Evolutionary conservation across 192 early-diverging fungal genomes (phyloP).

Genomic region (Pilobolus umbonatus): DNA sequence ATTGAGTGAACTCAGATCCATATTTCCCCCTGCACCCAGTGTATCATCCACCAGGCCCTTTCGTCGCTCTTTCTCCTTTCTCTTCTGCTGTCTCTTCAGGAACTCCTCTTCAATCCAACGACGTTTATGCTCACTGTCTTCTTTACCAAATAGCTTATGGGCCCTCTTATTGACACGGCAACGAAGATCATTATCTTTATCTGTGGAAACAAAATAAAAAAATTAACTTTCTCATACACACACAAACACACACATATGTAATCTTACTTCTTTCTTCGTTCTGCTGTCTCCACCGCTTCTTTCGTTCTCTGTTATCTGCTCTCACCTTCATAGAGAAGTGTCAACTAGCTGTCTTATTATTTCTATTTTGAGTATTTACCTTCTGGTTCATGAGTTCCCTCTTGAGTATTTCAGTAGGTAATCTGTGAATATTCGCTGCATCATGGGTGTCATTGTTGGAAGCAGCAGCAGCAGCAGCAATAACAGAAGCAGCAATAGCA

Average conservation of each 20-base stretch:
- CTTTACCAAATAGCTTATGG: constrained; percentile 53
- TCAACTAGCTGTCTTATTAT: background rate
- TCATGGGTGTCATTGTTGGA: background rate
- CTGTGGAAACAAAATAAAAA: constrained; percentile 10
- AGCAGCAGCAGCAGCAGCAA: background rate
- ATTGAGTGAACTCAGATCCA: background rate
- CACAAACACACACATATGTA: background rate
- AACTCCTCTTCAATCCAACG: constrained; percentile 66
- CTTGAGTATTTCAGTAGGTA: constrained; percentile 30
- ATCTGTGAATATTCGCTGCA: background rate
- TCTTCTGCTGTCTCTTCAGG: constrained; percentile 53
- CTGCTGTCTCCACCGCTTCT: constrained; percentile 47
- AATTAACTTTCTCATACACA: background rate
- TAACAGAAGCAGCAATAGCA: background rate
- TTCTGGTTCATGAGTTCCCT: constrained; percentile 38
- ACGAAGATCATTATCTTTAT: constrained; percentile 69
- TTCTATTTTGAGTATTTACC: background rate
- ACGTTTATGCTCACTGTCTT: constrained; percentile 45
- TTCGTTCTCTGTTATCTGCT: constrained; percentile 46
- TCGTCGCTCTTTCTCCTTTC: constrained; percentile 54
- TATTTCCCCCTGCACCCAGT: background rate
- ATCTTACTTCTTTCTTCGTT: constrained; percentile 51
- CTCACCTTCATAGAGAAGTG: constrained; percentile 23
- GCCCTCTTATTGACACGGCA: constrained; percentile 70
- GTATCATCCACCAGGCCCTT: constrained; percentile 17